Base-by-base conservation (phyloP, 1,284 basidiomycete genomes). In the Pisolithus thermaeus region DNA sequence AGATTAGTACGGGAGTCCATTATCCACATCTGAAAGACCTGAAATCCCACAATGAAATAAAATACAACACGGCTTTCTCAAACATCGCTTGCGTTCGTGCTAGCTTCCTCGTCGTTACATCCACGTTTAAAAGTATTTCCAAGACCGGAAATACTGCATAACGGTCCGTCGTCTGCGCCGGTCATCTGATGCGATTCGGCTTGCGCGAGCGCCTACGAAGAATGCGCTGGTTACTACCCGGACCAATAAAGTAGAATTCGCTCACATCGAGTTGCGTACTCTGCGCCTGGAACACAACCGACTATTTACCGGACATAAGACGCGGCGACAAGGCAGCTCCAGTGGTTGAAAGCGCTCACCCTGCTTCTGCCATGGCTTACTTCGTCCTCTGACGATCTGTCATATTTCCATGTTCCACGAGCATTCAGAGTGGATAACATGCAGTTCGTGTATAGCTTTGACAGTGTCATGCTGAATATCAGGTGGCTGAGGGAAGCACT, bases 381-480 rank as follows among this genome's bases (percentile, higher is more conserved):
- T 35, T 39, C 38, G 4, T 20, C 7, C 4, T 18, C 18, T 39
- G 18, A 22, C 2, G 38, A 9, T 22, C n/a, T 7, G 12, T 39
- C 38, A 5, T 20, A 39, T 20, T 22, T 39, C 38, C 28, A 48
- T 22, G 30, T 43, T 22, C 32, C 35, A 23, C 49, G 49, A 16
- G 42, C 9, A 27, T 51, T 51, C 20, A 46, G 35, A 8, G n/a
- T 25, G 14, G 49, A 51, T 32, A 51, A 36, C 18, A 51, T 23
- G 16, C 25, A 51, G 35, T 51, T 51, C 14, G 42, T 51, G 23
- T 51, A 51, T 3, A 51, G 30, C 30, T 51, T 51, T 11, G 49
- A 23, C 5, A 51, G 28, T n/a, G 49, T 5, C 11, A 51, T n/a
- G 18, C 30, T 40, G 49, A 46, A 46, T 16, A 40, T 40, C 42